Evolutionary conservation across 1,284 basidiomycete species (phyloP).

Genomic region (Papiliotrema nemorosa): DNA sequence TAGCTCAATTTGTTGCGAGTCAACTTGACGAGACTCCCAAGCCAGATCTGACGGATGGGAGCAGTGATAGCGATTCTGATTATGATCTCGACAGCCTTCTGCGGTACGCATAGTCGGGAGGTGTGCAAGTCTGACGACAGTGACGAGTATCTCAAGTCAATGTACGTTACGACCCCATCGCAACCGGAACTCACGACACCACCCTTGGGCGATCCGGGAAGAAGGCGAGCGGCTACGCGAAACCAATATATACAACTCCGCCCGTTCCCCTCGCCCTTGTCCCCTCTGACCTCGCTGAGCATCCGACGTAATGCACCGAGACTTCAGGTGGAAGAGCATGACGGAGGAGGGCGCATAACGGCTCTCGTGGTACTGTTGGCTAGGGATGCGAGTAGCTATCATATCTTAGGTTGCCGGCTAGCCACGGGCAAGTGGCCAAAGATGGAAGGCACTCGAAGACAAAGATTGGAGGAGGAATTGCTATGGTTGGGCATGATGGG

Average conservation of each 20-base stretch:
- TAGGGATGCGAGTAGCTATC: constrained; percentile 4
- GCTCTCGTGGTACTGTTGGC: neutral
- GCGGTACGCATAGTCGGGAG: constrained; percentile 20
- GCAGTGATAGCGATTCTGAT: constrained; percentile 30
- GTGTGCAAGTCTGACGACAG: constrained; percentile 8
- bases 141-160: constrained; percentile 26
- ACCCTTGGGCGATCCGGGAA: constrained; percentile 4
- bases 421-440: neutral
- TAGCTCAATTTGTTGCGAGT: constrained; percentile 11
- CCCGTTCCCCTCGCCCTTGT: constrained; percentile 8
- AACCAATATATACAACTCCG: constrained; percentile 19
- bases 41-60: constrained; percentile 31
- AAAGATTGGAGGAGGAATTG: constrained; percentile 2
- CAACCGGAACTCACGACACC: neutral
- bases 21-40: neutral
- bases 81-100: constrained; percentile 17
- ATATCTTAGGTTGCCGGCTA: neutral
- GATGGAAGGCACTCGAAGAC: neutral
- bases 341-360: constrained; percentile 5
- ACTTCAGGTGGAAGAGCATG: neutral
- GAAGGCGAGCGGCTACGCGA: constrained; percentile 14
- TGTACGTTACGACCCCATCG: constrained; percentile 11
- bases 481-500: constrained; percentile 5
- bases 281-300: constrained; percentile 4
- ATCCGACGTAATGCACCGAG: neutral